These are phyloP conservation scores for Tylopilus cervinicoccineus DNA, from an alignment of 768 basidiomycete genomes.

Conservation along the genomic window DNA sequence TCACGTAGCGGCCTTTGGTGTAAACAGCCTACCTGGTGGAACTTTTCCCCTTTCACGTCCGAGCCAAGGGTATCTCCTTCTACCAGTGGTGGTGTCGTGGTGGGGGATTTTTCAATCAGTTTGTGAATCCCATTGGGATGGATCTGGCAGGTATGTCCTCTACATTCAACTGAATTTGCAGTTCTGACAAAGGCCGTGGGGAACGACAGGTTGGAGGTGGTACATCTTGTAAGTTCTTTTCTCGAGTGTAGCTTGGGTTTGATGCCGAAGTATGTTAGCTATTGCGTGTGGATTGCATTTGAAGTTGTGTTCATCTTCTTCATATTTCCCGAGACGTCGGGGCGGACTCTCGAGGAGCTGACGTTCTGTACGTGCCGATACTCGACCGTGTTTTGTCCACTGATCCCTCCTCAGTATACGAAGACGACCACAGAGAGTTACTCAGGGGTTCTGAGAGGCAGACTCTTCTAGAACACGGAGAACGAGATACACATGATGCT, in stretches of 20 bases:
- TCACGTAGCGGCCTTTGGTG: neutral
- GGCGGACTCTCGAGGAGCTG: constrained; percentile 17
- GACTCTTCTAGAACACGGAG: neutral
- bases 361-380: constrained; percentile 13
- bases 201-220: constrained; percentile 7
- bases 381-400: neutral
- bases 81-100: constrained; percentile 57
- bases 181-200: neutral
- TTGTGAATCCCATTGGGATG: constrained; percentile 19
- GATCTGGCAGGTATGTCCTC: constrained; percentile 2
- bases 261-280: constrained; percentile 1
- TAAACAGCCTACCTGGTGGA: constrained; percentile 58
- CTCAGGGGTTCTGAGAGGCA: neutral
- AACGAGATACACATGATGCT: neutral
- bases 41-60: constrained; percentile 59
- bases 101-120: constrained; percentile 10
- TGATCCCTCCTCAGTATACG: neutral
- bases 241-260: no score
- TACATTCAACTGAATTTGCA: neutral
- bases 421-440: neutral
- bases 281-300: constrained; percentile 17
- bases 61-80: constrained; percentile 56
- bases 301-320: constrained; percentile 14
- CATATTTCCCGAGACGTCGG: constrained; percentile 19
- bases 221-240: constrained; percentile 5